A percentile compares a stretch with the other conserved stretches of the same genome.
These are phyloP conservation scores for Trichoderma erinaceum DNA, from an alignment of 495 filamentous ascomycete genomes.

Conservation along the genomic window DNA sequence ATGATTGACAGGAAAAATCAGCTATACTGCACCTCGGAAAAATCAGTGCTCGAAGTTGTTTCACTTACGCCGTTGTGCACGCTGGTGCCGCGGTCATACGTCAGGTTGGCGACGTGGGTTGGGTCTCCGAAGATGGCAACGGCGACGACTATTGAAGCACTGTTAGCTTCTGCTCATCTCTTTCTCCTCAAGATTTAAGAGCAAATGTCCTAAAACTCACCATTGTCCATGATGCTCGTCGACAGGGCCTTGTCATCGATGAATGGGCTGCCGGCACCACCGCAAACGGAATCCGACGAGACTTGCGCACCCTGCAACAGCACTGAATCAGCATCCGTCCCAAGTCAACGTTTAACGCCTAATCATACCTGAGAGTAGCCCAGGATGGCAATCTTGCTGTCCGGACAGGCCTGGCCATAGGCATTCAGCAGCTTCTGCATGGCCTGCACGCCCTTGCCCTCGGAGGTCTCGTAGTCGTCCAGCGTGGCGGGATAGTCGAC, in stretches of 20 bases:
- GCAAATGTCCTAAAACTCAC: neutral
- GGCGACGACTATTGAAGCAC: conserved; percentile 20
- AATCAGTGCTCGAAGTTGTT: neutral
- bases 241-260: neutral
- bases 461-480: conserved; percentile 17
- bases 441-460: conserved; percentile 19
- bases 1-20: neutral
- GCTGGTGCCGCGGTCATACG: conserved; percentile 24
- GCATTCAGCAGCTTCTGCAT: conserved; percentile 20
- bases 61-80: conserved; percentile 20
- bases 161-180: neutral
- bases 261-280: conserved; percentile 5
- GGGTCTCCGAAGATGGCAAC: conserved; percentile 25
- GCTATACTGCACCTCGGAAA: neutral
- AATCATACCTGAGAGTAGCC: conserved; percentile 26
- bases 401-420: conserved; percentile 22
- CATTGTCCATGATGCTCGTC: neutral
- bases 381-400: conserved; percentile 25
- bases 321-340: conserved; percentile 7
- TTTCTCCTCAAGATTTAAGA: neutral
- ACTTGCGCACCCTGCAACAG: conserved; percentile 14
- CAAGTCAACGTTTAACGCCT: too few relatives aligned
- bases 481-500: conserved; percentile 23
- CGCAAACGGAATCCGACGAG: conserved; percentile 13
- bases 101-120: conserved; percentile 15